Conservation (phyloP, 2,329 filamentous ascomycete genomes). For the Exophiala sideris region DNA sequence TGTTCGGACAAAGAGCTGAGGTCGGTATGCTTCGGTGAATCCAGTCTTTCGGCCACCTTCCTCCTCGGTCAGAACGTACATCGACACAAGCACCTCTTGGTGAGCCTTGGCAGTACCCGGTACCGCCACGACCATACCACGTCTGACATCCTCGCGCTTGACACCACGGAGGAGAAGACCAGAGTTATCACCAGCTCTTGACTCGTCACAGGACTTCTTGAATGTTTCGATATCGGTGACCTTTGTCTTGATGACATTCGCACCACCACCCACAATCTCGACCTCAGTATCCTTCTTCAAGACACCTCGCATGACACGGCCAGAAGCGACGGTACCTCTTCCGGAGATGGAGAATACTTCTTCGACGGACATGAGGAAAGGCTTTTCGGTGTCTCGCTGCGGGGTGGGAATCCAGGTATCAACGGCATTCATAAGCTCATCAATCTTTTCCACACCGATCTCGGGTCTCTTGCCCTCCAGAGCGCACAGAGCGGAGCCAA, state of each 20-base stretch:
- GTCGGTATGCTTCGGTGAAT: slow-evolving; percentile 94
- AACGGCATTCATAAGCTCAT: slow-evolving; percentile 84
- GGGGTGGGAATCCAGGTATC: slow-evolving; percentile 97
- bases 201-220: slow-evolving; percentile 99
- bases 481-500: slow-evolving; percentile 94
- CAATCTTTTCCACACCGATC: slow-evolving; percentile 82
- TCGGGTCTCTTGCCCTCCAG: slow-evolving; percentile 82
- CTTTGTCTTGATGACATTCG: slow-evolving; percentile 88
- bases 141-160: slow-evolving; percentile 88
- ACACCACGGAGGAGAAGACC: slow-evolving; percentile 93
- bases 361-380: slow-evolving; percentile 98
- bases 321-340: slow-evolving; percentile 93
- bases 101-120: slow-evolving; percentile 83
- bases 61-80: slow-evolving; percentile 97
- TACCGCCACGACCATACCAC: slow-evolving; percentile 89
- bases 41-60: slow-evolving; percentile 96
- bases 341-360: slow-evolving; percentile 86
- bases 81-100: slow-evolving; percentile 87
- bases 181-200: slow-evolving; percentile 95
- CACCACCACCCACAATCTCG: slow-evolving; percentile 86
- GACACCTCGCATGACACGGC: slow-evolving; percentile 91
- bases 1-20: slow-evolving; percentile 93
- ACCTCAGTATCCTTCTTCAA: slow-evolving; percentile 94
- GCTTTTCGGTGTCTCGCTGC: slow-evolving; percentile 90
- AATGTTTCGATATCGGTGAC: slow-evolving; percentile 99